These are phyloP conservation scores for Jacaranda mimosifolia DNA, from an alignment of 257 asterid genomes.

Conservation along the genomic window DNA sequence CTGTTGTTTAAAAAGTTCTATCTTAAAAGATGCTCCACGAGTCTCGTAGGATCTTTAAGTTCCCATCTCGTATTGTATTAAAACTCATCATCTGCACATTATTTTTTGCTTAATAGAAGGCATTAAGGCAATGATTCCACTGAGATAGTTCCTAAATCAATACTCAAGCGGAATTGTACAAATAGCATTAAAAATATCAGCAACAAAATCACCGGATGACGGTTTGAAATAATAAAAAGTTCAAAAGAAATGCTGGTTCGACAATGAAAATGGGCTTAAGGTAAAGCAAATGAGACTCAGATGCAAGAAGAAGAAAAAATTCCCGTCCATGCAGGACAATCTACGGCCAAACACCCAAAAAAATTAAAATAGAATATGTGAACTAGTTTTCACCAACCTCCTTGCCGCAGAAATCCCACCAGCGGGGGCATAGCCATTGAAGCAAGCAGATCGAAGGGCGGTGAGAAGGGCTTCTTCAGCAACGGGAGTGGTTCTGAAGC, in stretches of 20 bases:
- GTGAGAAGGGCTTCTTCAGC: constrained; percentile 58
- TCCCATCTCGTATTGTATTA: too few species aligned
- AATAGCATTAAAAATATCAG: neutral
- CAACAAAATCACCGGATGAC: neutral
- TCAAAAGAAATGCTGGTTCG: neutral
- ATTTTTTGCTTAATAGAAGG: too few species aligned
- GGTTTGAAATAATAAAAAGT: neutral
- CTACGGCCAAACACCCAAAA: neutral
- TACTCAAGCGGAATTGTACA: neutral
- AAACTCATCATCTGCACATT: neutral
- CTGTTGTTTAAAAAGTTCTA: neutral
- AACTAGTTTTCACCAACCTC: constrained; percentile 41
- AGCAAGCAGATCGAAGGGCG: constrained; percentile 55
- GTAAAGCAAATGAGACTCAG: neutral
- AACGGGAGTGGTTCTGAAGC: constrained; percentile 54
- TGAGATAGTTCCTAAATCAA: neutral
- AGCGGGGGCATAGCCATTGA: constrained; percentile 60
- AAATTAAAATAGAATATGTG: neutral
- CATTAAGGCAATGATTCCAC: neutral
- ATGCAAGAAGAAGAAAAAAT: neutral
- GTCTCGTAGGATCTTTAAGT: neutral
- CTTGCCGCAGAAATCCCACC: constrained; percentile 51
- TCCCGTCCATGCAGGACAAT: constrained; percentile 22
- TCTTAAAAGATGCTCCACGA: neutral
- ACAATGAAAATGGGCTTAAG: neutral